These are phyloP conservation scores for Cymodocea nodosa DNA, from an alignment of 116 monocot genomes.

Conservation along the genomic window DNA sequence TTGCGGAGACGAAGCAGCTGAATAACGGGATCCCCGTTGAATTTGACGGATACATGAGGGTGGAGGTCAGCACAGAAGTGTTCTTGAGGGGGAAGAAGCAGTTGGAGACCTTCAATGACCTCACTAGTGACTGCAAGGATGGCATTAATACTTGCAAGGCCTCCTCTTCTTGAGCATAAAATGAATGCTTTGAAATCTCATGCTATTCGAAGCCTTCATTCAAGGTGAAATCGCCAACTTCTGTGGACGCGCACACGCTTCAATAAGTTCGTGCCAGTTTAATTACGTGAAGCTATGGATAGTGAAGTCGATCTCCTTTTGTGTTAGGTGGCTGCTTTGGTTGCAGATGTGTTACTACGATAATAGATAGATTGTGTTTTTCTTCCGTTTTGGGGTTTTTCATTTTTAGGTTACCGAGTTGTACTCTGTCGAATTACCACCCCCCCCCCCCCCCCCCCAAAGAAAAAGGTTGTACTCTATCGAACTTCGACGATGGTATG, in stretches of 20 bases:
- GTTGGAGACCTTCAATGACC: slow-evolving; percentile 93
- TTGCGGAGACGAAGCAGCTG: slow-evolving; percentile 58
- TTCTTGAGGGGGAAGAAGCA: slow-evolving; percentile 87
- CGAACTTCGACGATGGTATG: too few species aligned
- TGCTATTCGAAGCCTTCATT: not conserved
- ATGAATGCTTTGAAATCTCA: not conserved
- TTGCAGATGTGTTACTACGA: too few species aligned
- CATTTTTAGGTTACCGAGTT: too few species aligned
- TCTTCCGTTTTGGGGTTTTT: too few species aligned
- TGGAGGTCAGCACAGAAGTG: slow-evolving; percentile 76
- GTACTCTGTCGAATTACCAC: too few species aligned
- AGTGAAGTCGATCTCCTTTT: too few species aligned
- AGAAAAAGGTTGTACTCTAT: too few species aligned
- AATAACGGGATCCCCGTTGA: slow-evolving; percentile 65
- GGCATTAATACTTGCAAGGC: slow-evolving; percentile 60
- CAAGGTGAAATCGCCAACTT: not conserved
- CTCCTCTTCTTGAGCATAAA: slow-evolving; percentile 1
- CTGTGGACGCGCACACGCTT: not conserved
- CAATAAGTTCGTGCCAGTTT: not conserved
- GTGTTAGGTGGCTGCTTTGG: too few species aligned
- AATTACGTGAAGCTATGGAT: too few species aligned
- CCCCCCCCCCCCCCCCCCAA: too few species aligned
- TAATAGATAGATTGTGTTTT: too few species aligned
- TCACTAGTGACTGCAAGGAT: slow-evolving; percentile 82
- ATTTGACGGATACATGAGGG: slow-evolving; percentile 92